Evolutionary conservation across 1,284 basidiomycete species (phyloP).

Genomic region (Paramarasmius palmivorus): DNA sequence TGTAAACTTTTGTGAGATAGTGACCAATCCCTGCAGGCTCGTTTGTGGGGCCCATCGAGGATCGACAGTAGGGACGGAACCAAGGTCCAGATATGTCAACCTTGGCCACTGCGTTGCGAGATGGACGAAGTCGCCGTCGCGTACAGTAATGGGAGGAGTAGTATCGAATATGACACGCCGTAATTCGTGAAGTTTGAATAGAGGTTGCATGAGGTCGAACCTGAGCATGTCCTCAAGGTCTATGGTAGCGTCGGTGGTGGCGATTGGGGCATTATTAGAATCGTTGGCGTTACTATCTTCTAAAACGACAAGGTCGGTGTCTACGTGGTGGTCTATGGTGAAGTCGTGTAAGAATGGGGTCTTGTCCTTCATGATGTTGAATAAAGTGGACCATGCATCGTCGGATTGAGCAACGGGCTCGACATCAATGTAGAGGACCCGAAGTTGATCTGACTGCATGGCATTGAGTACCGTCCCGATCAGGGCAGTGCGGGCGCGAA

Average conservation of each 20-base stretch:
- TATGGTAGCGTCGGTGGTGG: not conserved
- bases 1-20: slow-evolving; percentile 34
- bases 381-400: slow-evolving; percentile 38
- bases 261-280: slow-evolving; percentile 8
- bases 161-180: slow-evolving; percentile 42
- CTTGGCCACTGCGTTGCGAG: slow-evolving; percentile 47
- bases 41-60: slow-evolving; percentile 28
- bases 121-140: slow-evolving; percentile 40
- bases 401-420: slow-evolving; percentile 34
- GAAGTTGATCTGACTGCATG: slow-evolving; percentile 33
- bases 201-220: slow-evolving; percentile 28
- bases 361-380: slow-evolving; percentile 38
- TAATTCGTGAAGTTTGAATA: slow-evolving; percentile 34
- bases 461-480: slow-evolving; percentile 36
- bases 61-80: slow-evolving; percentile 28
- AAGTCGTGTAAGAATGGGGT: slow-evolving; percentile 38
- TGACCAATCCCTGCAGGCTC: slow-evolving; percentile 36
- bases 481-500: slow-evolving; percentile 41
- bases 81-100: slow-evolving; percentile 45
- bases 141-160: slow-evolving; percentile 37
- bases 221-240: slow-evolving; percentile 15
- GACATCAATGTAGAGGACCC: slow-evolving; percentile 42
- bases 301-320: slow-evolving; percentile 28
- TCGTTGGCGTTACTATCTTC: slow-evolving; percentile 10
- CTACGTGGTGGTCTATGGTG: slow-evolving; percentile 44